phyloP scores from a whole-genome alignment of 768 basidiomycete genomes.

The Xerocomellus chrysenteron region DNA sequence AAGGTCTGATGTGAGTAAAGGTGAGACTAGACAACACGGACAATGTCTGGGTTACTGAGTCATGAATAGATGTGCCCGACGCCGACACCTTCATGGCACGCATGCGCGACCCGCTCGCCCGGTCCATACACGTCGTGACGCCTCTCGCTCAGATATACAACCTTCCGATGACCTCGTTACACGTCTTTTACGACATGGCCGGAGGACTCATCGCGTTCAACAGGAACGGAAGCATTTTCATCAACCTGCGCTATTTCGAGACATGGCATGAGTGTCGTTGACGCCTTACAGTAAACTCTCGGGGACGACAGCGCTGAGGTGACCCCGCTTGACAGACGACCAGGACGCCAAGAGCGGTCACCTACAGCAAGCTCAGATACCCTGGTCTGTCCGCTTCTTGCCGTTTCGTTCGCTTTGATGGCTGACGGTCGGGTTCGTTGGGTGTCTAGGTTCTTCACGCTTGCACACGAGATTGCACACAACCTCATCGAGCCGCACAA shows the following conservation, averaged over 20 bases:
- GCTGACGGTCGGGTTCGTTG: not conserved
- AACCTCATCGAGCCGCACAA: slow-evolving; percentile 87
- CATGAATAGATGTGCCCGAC: slow-evolving; percentile 54
- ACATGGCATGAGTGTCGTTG: slow-evolving; percentile 72
- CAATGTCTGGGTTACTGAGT: not conserved
- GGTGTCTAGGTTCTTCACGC: slow-evolving; percentile 68
- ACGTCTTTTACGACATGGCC: slow-evolving; percentile 80
- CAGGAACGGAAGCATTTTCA: slow-evolving; percentile 79
- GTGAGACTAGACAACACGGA: slow-evolving; percentile 34
- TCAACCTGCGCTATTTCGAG: slow-evolving; percentile 84
- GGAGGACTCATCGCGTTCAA: slow-evolving; percentile 95
- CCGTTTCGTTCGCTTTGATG: not conserved
- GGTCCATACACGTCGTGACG: slow-evolving; percentile 70
- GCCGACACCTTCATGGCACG: slow-evolving; percentile 46
- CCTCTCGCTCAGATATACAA: slow-evolving; percentile 70
- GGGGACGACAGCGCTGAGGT: not conserved
- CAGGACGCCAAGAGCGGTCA: slow-evolving; percentile 55
- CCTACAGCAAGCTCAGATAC: slow-evolving; percentile 65
- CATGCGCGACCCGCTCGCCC: slow-evolving; percentile 58
- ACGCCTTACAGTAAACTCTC: not conserved
- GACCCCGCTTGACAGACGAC: slow-evolving; percentile 53
- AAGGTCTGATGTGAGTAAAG: slow-evolving; percentile 65
- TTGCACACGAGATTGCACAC: slow-evolving; percentile 93
- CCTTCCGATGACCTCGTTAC: slow-evolving; percentile 69
- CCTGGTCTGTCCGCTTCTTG: slow-evolving; percentile 53